Evolutionary conservation across 345 rosid genomes (phyloP), one percentile per base, ranked within the genome.

Genomic region (Cochlearia excelsa): DNA sequence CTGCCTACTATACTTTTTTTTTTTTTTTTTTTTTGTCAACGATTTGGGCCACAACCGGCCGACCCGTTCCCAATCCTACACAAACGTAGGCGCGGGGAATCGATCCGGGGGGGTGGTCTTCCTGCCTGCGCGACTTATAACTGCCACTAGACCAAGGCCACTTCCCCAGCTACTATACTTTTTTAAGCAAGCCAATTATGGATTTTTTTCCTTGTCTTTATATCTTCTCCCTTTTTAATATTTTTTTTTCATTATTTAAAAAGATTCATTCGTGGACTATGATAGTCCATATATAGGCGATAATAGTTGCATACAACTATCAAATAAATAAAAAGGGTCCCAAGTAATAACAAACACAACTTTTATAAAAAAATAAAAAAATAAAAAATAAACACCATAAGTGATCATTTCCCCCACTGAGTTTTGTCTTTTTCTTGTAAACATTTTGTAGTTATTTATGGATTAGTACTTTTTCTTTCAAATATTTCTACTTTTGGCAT

Each of bases 281-380:
- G 56, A 48, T 53, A 44, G 45, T 46, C 73, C 72, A 68, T 54
- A 59, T 60, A 8, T 4, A 37, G 7, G 42, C 44, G 64, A 5
- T 9, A 55, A 58, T 56, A 65, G 69, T 51, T 59, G 65, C 34
- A 59, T 67, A 44, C 72, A 67, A 68, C 73, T 68, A 68, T 68
- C 35, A 68, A 60, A 54, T 26, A 29, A 29, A 59, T 0, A 2
- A 33, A 33, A 51, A 58, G 59, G 71, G 65, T 45, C 59, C 65
- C 65, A 34, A 59, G 53, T 44, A 60, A 53, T 68, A 30, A 60
- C 51, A 54, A 68, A 46, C 44, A 60, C 72, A 68, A 49, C 0
- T 10, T 51, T 37, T 16, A 16, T 16, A 16, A 16, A 16, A 16
- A 16, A 16, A 16, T 16, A 16, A 16, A 16, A 16, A 16, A 16